Base-by-base conservation (phyloP, 2,329 filamentous ascomycete species). In the Aspergillus fumigatiaffinis region DNA sequence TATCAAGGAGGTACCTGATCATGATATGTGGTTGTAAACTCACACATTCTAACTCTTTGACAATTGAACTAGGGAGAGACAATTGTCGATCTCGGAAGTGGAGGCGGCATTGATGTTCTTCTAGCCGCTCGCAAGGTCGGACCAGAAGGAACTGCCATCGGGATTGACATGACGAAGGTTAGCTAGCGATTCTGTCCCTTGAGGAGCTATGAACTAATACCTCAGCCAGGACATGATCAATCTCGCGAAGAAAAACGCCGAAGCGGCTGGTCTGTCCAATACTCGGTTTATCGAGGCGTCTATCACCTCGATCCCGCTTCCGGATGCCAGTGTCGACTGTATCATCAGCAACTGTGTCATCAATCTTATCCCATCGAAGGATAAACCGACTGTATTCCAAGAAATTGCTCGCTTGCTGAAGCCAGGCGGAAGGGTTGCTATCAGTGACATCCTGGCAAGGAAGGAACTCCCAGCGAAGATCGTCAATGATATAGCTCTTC, bases 311-410 rank as follows among this genome's bases (percentile, higher is more conserved):
- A 79, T 85, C 23, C 70, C 77, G 0, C 70, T 86, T 0, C 65
- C 72, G 0, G 61, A 70, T 8, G 64, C 59, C 9, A 79, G 66
- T n/a, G 80, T 77, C n/a, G 77, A 86, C 68, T 82, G 81, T 62
- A 79, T 88, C 55, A 85, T 87, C 60, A 83, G 80, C 60, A 88
- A 88, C 70, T 88, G 85, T 57, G 84, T 86, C 23, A 72, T 87
- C 58, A 87, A 86, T 61, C 80, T 86, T 0, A 80, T 86, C 0
- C 83, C 82, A 0, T 66, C 71, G 7, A 55, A 59, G 0, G 81
- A 87, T 10, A 87, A 86, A 65, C 76, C 72, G 4, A 57, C 73
- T 0, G 83, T 80, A 0, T 87, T 88, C 60, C 63, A 70, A 0
- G 85, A 88, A 67, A 85, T 87, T 63, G 76, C 76, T 56, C 79